Evolutionary conservation across 345 rosid genomes (phyloP).

Genomic region (Erysimum cheiranthoides): DNA sequence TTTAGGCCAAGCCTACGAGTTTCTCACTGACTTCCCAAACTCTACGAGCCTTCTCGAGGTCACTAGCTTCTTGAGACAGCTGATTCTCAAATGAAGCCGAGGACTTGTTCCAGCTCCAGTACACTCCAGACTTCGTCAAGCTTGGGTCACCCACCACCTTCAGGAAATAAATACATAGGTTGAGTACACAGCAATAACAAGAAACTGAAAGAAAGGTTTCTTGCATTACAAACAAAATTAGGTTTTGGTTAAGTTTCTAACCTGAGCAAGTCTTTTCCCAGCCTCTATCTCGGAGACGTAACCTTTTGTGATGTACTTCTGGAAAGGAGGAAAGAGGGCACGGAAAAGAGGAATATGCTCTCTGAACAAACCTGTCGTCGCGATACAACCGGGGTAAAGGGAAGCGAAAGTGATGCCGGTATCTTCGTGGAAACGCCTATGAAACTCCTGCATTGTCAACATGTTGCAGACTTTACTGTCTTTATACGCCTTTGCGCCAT

Average conservation of each 20-base stretch:
- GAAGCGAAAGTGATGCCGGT: slow-evolving; percentile 85
- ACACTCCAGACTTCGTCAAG: slow-evolving; percentile 91
- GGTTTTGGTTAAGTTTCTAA: slow-evolving; percentile 31
- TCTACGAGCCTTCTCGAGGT: slow-evolving; percentile 74
- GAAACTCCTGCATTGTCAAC: slow-evolving; percentile 96
- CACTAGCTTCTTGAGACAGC: slow-evolving; percentile 88
- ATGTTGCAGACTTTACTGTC: slow-evolving; percentile 99
- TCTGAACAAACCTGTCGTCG: slow-evolving; percentile 93
- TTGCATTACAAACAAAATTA: not conserved
- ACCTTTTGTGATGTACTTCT: slow-evolving; percentile 96
- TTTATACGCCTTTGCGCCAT: slow-evolving; percentile 96
- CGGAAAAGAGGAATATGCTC: slow-evolving; percentile 97
- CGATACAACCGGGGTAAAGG: slow-evolving; percentile 96
- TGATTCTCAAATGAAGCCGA: slow-evolving; percentile 92
- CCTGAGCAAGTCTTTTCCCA: slow-evolving; percentile 84
- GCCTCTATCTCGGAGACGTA: slow-evolving; percentile 87
- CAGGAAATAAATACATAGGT: slow-evolving; percentile 13
- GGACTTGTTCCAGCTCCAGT: slow-evolving; percentile 97
- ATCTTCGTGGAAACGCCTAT: slow-evolving; percentile 87
- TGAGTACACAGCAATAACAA: slow-evolving; percentile 7
- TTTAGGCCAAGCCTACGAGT: slow-evolving; percentile 83
- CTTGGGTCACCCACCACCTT: slow-evolving; percentile 87
- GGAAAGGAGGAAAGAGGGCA: slow-evolving; percentile 94
- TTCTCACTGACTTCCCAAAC: slow-evolving; percentile 93
- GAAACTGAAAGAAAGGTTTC: not conserved